phyloP scores from a whole-genome alignment of 2,329 filamentous ascomycete species.

The Nakataea oryzae region DNA sequence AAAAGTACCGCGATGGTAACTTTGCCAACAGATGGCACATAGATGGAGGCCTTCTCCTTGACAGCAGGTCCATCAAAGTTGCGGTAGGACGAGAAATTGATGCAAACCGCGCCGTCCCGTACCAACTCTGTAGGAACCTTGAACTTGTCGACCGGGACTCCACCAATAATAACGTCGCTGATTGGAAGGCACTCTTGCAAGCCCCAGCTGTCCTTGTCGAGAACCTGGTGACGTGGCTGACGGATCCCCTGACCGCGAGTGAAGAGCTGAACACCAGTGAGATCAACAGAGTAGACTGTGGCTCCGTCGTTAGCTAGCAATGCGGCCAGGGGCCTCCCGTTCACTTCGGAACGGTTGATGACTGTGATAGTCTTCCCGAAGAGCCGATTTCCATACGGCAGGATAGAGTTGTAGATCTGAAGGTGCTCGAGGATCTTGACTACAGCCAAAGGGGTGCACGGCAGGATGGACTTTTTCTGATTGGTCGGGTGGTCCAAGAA shows the following conservation, averaged over 20 bases:
- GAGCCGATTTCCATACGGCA: conserved; percentile 84
- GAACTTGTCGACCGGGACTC: conserved; percentile 78
- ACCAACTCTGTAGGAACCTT: conserved; percentile 81
- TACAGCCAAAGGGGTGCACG: conserved; percentile 89
- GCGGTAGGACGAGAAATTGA: conserved; percentile 94
- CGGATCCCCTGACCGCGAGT: conserved; percentile 81
- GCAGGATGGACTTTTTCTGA: conserved; percentile 80
- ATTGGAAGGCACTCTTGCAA: conserved; percentile 74
- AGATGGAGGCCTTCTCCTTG: conserved; percentile 93
- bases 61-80: conserved; percentile 81
- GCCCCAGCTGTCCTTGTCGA: conserved; percentile 69
- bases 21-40: conserved; percentile 94
- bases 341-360: conserved; percentile 93
- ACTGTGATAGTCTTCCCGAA: conserved; percentile 93
- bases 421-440: conserved; percentile 96
- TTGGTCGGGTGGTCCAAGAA: conserved; percentile 75
- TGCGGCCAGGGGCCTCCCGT: conserved; percentile 84
- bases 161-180: conserved; percentile 90
- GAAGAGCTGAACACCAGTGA: conserved; percentile 86
- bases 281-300: conserved; percentile 87
- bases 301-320: conserved; percentile 93
- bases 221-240: conserved; percentile 76
- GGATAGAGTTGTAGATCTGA: conserved; percentile 90
- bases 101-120: conserved; percentile 88
- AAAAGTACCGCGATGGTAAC: conserved; percentile 90